A percentile compares a stretch with the other conserved stretches of the same genome.
Evolutionary conservation across 2,329 filamentous ascomycete species (phyloP).

Genomic region (Penicillium vulpinum): DNA sequence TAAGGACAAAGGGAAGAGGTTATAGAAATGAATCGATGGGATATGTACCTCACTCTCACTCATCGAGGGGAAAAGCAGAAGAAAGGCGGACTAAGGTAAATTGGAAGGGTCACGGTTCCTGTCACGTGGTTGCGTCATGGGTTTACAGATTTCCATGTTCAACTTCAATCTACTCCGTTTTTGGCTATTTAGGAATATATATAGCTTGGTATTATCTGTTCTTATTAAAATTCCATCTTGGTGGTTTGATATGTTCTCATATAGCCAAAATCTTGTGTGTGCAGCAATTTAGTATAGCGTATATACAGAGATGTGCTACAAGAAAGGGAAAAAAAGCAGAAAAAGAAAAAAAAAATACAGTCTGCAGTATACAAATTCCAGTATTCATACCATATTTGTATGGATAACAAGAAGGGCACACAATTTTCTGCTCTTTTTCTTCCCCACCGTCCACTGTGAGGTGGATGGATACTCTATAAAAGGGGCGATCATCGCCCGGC

Average conservation of each 20-base stretch:
- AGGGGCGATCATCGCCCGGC: constrained; percentile 25
- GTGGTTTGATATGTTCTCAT: not conserved
- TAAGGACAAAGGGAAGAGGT: constrained; percentile 1
- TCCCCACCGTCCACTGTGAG: constrained; percentile 21
- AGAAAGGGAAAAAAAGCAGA: not conserved
- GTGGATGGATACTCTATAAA: constrained; percentile 12
- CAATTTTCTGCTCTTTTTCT: constrained; percentile 15
- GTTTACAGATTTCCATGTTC: constrained; percentile 23
- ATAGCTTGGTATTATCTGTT: not conserved
- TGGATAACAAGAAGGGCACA: constrained; percentile 12
- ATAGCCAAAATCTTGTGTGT: not conserved
- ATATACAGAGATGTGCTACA: not conserved
- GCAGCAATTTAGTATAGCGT: not conserved
- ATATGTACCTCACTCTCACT: constrained; percentile 24
- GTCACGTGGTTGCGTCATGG: constrained; percentile 42
- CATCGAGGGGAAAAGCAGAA: constrained; percentile 28
- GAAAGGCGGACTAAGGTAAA: constrained; percentile 18
- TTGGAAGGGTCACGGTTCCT: constrained; percentile 28
- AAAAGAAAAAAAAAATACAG: constrained; percentile 5
- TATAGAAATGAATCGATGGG: constrained; percentile 20
- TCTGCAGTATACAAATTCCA: not conserved
- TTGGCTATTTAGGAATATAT: not conserved
- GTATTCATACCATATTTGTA: constrained; percentile 5
- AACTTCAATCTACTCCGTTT: not conserved
- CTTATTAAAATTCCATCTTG: not conserved